Base-by-base conservation (phyloP, 2,329 filamentous ascomycete species). In the Alternaria longipes region DNA sequence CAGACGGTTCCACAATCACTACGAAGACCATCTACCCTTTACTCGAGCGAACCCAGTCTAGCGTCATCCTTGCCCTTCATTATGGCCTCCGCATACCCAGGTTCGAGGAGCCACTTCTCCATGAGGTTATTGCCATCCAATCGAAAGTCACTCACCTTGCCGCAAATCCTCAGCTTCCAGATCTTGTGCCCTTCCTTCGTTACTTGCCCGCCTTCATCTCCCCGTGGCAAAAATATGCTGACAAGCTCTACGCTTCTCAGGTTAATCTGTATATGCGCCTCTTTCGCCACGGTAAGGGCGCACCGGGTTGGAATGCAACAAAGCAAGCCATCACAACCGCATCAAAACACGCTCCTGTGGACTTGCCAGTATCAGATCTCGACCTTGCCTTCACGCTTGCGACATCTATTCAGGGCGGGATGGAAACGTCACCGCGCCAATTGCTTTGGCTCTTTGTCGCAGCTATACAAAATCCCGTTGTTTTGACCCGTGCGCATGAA, bases 341-440 rank as follows among this genome's bases (percentile, higher is more conserved):
- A 52, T 32, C 38, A 18, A 62, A 62, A 41, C 24, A 54, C 40
- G 30, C 59, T 52, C 49, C 55, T 4, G 18, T 42, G 30, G 26
- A 41, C 30, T 42, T 40, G 3, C 50, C 42, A 28, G 56, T 59
- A 5, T 54, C 50, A 3, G 56, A 62, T 53, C 50, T 59, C 8
- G 60, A 59, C 16, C 60, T 62, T 51, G 56, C 60, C 20, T 62
- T 62, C 51, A 62, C 60, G 26, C 56, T 62, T 28, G 60, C 60
- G 40, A 62, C 60, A 18, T 62, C 60, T 3, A 53, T 62, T 4
- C 60, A 62, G 50, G 60, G 60, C 14, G 60, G 60, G 11, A 62
- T 62, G 60, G 60, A 62, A 54, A 62, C 56, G 2, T 62, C 60
- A 5, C 56, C 60, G n/a, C 60, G 60, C 16, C 60, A 62, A 30